These are phyloP conservation scores for Coemansia sp. DNA, from an alignment of 192 early-diverging fungal genomes.

Conservation along the genomic window DNA sequence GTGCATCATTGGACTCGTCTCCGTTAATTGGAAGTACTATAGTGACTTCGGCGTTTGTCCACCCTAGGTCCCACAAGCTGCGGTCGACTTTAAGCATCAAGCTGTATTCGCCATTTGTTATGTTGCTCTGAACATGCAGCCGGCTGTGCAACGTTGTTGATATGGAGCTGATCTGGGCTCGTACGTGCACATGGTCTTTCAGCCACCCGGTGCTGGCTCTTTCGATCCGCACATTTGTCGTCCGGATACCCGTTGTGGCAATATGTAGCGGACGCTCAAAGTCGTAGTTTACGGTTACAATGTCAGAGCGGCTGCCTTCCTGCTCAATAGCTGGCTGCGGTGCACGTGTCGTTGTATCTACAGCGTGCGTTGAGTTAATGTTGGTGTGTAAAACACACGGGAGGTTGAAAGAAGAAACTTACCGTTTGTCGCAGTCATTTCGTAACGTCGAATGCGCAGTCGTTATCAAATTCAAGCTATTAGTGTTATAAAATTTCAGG, in stretches of 20 bases:
- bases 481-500: no score
- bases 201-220: slow-evolving; percentile 19
- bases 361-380: no score
- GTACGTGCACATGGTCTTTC: slow-evolving; percentile 23
- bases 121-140: slow-evolving; percentile 19
- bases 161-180: slow-evolving; percentile 25
- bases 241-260: slow-evolving; percentile 30
- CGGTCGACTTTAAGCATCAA: slow-evolving; percentile 33
- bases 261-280: slow-evolving; percentile 26
- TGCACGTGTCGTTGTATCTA: neutral
- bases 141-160: slow-evolving; percentile 41
- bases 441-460: no score
- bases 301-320: slow-evolving; percentile 25
- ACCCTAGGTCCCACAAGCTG: slow-evolving; percentile 51
- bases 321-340: slow-evolving; percentile 14
- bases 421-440: no score
- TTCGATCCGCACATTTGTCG: slow-evolving; percentile 38
- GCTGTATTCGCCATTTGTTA: slow-evolving; percentile 22
- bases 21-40: slow-evolving; percentile 18
- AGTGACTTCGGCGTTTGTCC: slow-evolving; percentile 42
- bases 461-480: no score
- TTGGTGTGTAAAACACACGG: no score
- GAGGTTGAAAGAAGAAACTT: no score
- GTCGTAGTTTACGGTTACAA: slow-evolving; percentile 25
- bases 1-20: neutral